Conservation (phyloP, 2,329 filamentous ascomycete species). For the Ophiostoma novo-ulmi region DNA sequence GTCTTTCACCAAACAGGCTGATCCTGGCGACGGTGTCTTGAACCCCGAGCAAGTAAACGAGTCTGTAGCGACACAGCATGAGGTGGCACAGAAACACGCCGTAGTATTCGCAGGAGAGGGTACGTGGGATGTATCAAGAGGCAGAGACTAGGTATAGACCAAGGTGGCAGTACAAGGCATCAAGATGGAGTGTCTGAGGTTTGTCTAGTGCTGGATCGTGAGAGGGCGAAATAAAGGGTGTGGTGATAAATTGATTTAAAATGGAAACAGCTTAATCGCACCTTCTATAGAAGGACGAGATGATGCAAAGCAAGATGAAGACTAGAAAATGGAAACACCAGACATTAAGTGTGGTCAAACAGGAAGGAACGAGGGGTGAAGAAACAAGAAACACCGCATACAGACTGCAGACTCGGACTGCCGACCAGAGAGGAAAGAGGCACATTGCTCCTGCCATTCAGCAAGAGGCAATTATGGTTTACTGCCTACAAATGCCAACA, state of each 20-base stretch:
- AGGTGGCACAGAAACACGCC: background rate
- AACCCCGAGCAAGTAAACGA: slow-evolving; percentile 22
- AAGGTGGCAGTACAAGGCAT: background rate
- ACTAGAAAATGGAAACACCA: background rate
- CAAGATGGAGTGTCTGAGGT: background rate
- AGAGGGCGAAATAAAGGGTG: background rate
- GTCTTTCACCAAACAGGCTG: slow-evolving; percentile 5
- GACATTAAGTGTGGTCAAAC: background rate
- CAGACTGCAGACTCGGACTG: background rate
- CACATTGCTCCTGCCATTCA: background rate
- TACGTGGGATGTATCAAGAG: background rate
- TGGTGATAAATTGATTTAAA: background rate
- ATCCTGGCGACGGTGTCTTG: slow-evolving; percentile 18
- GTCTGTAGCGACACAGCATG: slow-evolving; percentile 12
- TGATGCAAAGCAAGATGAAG: background rate
- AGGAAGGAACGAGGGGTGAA: background rate
- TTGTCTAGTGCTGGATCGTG: background rate
- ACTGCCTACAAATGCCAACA: too few species aligned
- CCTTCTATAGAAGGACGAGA: background rate
- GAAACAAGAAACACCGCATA: background rate
- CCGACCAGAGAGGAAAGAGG: background rate
- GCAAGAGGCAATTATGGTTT: background rate
- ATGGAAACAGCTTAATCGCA: background rate
- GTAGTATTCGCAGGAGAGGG: background rate
- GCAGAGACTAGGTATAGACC: background rate